Evolutionary conservation across 441 rosid genomes (phyloP), one percentile per base, ranked within the genome.

Genomic region (Croton setiger): DNA sequence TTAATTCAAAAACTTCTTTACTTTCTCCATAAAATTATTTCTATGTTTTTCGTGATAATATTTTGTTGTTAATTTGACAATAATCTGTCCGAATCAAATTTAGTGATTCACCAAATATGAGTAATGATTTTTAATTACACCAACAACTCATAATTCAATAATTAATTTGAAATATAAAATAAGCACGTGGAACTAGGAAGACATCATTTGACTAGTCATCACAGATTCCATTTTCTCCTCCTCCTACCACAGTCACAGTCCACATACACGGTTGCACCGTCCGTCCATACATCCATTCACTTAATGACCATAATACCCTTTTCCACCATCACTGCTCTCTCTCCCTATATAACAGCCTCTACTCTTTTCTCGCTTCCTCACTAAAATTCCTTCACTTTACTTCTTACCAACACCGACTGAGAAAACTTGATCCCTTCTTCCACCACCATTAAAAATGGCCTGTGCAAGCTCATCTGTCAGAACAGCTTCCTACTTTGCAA

Each of bases 401-500:
- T 10, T 27, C 68, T 10, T 1, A 1, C 72, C 76, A 68, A 36
- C 68, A 21, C 53, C 14, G 13, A 0, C 15, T 1, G 1, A 39
- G 44, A 14, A 48, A 39, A 39, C 10, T 39, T 9, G 10, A 39
- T 39, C 10, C 43, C 43, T 39, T 39, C 43, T 11, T n/a, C 33
- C 7, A 4, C 13, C 41, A 54, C 31, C 60, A 0, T 13, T 66
- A 55, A 17, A n/a, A 3, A 82, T 84, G 87, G 86, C 84, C 56
- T 70, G 65, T 58, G 71, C 86, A 36, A 33, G 54, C 68, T 55
- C 80, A 49, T 74, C 80, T 65, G 35, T 80, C n/a, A 76, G 70
- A 53, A 56, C 76, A 17, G 9, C 75, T 75, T 54, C 79, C 54
- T 65, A 54, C 55, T 54, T 78, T 33, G 60, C 64, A 11, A 72